phyloP scores from a whole-genome alignment of 441 rosid species.

The Syzygium syzygioides region DNA sequence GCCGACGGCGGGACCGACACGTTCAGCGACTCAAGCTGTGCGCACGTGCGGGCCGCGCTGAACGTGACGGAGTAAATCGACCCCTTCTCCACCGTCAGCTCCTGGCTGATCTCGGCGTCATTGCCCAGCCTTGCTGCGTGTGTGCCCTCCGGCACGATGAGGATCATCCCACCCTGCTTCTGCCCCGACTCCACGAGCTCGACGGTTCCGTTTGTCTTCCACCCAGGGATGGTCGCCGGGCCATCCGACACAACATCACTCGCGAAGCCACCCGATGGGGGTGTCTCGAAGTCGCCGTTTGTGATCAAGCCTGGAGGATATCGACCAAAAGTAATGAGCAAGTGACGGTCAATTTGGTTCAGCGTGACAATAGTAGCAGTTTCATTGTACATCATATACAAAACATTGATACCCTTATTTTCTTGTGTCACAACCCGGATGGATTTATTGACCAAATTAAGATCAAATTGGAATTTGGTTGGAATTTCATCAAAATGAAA shows the following conservation, averaged over 20 bases:
- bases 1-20: slow-evolving; percentile 68
- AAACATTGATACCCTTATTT: background rate
- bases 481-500: background rate
- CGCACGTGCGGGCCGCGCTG: slow-evolving; percentile 99
- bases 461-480: background rate
- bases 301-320: slow-evolving; percentile 44
- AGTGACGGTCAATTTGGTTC: background rate
- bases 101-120: slow-evolving; percentile 92
- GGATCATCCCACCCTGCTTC: slow-evolving; percentile 92
- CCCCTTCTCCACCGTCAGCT: slow-evolving; percentile 76
- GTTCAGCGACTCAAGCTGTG: slow-evolving; percentile 82
- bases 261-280: slow-evolving; percentile 49
- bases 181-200: slow-evolving; percentile 76
- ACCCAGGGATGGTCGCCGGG: slow-evolving; percentile 49
- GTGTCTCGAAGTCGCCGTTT: slow-evolving; percentile 77
- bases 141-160: slow-evolving; percentile 73
- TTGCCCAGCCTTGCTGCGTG: slow-evolving; percentile 88
- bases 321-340: background rate
- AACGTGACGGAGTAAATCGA: slow-evolving; percentile 73
- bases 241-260: slow-evolving; percentile 44
- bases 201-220: slow-evolving; percentile 62
- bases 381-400: background rate
- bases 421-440: background rate
- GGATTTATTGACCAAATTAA: background rate
- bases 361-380: background rate